Evolutionary conservation across 2,329 filamentous ascomycete genomes (phyloP).

Genomic region (Xylaria sp.): DNA sequence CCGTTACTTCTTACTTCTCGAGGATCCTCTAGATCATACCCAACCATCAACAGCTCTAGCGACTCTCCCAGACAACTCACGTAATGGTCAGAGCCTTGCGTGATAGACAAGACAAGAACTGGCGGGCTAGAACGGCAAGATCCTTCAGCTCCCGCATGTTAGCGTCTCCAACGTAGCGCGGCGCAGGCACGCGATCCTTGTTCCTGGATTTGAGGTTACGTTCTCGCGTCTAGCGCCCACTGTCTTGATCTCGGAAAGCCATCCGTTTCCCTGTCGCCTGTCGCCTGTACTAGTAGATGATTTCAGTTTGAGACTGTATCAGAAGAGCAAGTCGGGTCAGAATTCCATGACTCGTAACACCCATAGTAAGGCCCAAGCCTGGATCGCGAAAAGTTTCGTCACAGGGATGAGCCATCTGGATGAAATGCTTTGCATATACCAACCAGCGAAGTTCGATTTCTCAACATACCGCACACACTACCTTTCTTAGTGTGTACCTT

Average conservation of each 20-base stretch:
- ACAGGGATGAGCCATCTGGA: conserved; percentile 22
- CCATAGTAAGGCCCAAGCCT: conserved; percentile 21
- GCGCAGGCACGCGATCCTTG: conserved; percentile 40
- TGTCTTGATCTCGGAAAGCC: conserved; percentile 32
- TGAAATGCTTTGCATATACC: conserved; percentile 8
- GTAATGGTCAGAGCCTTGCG: conserved; percentile 29
- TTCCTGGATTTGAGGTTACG: conserved; percentile 47
- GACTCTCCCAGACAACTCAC: conserved; percentile 6
- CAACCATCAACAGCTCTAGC: conserved; percentile 24
- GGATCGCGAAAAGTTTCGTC: conserved; percentile 23
- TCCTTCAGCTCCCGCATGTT: conserved; percentile 32
- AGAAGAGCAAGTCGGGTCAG: conserved; percentile 9
- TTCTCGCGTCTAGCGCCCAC: conserved; percentile 42
- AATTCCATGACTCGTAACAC: conserved; percentile 25
- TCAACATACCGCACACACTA: background rate
- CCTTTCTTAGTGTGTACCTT: background rate
- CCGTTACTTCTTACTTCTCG: conserved; percentile 17
- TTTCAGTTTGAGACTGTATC: conserved; percentile 12
- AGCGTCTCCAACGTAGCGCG: conserved; percentile 38
- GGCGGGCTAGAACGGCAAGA: conserved; percentile 34
- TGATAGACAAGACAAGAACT: conserved; percentile 14
- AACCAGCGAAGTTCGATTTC: conserved; percentile 22
- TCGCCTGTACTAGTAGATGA: conserved; percentile 1
- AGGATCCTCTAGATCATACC: conserved; percentile 32
- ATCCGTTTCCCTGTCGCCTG: conserved; percentile 25